Conservation (phyloP, 2,329 filamentous ascomycete genomes). For the Xylariomycetidae sp. region DNA sequence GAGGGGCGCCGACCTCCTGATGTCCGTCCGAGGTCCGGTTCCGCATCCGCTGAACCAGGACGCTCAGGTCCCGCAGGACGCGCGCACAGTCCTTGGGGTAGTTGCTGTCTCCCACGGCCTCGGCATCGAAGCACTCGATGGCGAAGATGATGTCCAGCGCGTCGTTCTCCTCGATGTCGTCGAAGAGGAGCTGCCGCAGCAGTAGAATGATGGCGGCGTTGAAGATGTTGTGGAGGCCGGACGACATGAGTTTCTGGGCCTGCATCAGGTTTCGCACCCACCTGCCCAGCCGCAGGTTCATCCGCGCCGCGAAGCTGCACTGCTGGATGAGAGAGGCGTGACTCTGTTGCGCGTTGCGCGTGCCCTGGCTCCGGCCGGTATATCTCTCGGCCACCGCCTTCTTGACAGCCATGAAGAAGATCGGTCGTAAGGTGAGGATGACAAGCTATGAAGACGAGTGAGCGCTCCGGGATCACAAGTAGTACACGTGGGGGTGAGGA, state of each 20-base stretch:
- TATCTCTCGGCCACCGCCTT: constrained; percentile 39
- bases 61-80: constrained; percentile 33
- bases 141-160: not conserved
- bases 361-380: constrained; percentile 17
- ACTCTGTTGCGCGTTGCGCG: not conserved
- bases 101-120: constrained; percentile 32
- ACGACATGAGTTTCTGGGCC: constrained; percentile 36
- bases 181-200: constrained; percentile 38
- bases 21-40: constrained; percentile 1
- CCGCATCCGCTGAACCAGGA: constrained; percentile 30
- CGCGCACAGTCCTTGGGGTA: constrained; percentile 34
- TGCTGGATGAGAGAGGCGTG: constrained; percentile 31
- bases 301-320: constrained; percentile 40
- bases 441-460: constrained; percentile 32
- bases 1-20: not conserved
- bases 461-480: not conserved
- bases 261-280: constrained; percentile 33
- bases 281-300: constrained; percentile 40
- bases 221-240: constrained; percentile 45
- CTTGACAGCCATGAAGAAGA: constrained; percentile 43
- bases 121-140: constrained; percentile 35
- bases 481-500: no score
- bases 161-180: constrained; percentile 17
- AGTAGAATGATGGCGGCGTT: constrained; percentile 45
- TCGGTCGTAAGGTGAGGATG: constrained; percentile 43